These are phyloP conservation scores for Ocimum tenuiflorum DNA, from an alignment of 257 asterid species.

Conservation along the genomic window DNA sequence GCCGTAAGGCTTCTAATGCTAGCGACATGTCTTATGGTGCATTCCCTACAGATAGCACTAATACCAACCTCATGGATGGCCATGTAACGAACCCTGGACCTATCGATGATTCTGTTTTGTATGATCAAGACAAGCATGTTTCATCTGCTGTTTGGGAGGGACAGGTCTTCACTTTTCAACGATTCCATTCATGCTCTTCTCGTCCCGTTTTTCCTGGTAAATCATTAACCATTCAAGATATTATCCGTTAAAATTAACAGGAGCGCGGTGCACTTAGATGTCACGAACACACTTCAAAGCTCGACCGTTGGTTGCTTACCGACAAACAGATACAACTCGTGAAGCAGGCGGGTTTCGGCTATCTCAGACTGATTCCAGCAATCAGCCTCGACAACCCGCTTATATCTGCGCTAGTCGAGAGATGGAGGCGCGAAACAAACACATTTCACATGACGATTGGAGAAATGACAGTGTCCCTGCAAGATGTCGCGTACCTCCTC, in stretches of 20 bases:
- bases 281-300: slow-evolving; percentile 94
- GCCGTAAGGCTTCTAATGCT: no score
- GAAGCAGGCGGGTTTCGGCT: slow-evolving; percentile 69
- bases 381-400: slow-evolving; percentile 72
- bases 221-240: neutral
- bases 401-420: slow-evolving; percentile 83
- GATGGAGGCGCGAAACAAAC: slow-evolving; percentile 93
- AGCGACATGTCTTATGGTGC: neutral
- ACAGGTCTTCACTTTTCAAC: slow-evolving; percentile 48
- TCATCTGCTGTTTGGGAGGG: slow-evolving; percentile 92
- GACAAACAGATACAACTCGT: slow-evolving; percentile 44
- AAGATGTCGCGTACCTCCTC: slow-evolving; percentile 80
- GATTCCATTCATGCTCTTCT: slow-evolving; percentile 1
- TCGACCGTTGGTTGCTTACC: slow-evolving; percentile 80
- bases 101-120: slow-evolving; percentile 57
- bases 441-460: slow-evolving; percentile 83
- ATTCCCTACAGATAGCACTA: slow-evolving; percentile 32
- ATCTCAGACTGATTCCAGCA: slow-evolving; percentile 63
- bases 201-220: neutral
- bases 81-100: slow-evolving; percentile 74
- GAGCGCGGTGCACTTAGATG: slow-evolving; percentile 92
- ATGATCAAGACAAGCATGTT: slow-evolving; percentile 92
- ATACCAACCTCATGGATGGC: slow-evolving; percentile 44
- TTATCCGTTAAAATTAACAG: slow-evolving; percentile 32
- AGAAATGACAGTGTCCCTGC: slow-evolving; percentile 85